Conservation (phyloP, 768 basidiomycete genomes). For the Kwoniella botswanensis region DNA sequence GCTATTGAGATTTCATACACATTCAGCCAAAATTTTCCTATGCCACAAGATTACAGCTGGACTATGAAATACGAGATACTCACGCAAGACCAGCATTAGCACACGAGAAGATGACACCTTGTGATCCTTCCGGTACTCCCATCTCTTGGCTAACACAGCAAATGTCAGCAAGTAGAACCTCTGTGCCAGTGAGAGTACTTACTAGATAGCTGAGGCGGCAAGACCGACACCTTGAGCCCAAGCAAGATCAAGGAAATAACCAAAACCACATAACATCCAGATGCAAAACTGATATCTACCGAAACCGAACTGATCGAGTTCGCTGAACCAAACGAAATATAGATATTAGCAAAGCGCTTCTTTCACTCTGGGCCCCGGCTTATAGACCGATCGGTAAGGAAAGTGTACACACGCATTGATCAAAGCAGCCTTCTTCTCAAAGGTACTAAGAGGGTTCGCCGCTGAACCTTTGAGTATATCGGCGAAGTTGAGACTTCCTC, state of each 20-base stretch:
- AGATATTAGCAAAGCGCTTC: not conserved
- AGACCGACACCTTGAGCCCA: conserved; percentile 58
- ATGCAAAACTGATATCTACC: conserved; percentile 57
- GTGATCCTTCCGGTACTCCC: conserved; percentile 29
- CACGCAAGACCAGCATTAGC: conserved; percentile 56
- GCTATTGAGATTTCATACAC: conserved; percentile 2
- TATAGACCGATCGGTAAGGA: too few relatives aligned
- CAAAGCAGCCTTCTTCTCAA: conserved; percentile 56
- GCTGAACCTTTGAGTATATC: conserved; percentile 41
- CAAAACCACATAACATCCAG: conserved; percentile 59
- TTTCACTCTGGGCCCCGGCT: not conserved
- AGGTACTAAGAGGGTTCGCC: conserved; percentile 40
- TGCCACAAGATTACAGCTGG: conserved; percentile 12
- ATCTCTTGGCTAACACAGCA: conserved; percentile 41
- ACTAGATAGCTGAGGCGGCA: conserved; percentile 45
- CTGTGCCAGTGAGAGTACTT: conserved; percentile 31
- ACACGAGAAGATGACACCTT: conserved; percentile 52
- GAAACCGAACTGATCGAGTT: conserved; percentile 52
- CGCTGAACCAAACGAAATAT: conserved; percentile 25
- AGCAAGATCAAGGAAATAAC: conserved; percentile 58
- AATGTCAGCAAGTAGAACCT: not conserved
- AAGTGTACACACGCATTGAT: conserved; percentile 52
- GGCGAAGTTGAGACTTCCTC: conserved; percentile 7
- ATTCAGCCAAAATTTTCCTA: too few relatives aligned
- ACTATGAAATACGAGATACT: conserved; percentile 14